Conservation (phyloP, 2,329 filamentous ascomycete genomes). For the Talaromyces islandicus region DNA sequence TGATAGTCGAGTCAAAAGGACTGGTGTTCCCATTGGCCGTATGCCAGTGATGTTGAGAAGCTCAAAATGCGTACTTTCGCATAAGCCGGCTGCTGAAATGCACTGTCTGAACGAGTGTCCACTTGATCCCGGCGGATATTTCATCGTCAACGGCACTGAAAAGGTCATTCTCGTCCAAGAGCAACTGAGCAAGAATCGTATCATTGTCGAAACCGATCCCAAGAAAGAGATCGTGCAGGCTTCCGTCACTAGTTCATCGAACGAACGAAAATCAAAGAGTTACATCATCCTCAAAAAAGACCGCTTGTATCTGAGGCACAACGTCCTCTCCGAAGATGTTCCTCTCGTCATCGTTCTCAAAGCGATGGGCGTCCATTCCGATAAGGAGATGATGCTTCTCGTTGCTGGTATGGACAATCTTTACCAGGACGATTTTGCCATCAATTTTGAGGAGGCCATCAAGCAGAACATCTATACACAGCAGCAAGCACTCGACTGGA, state of each 20-base stretch:
- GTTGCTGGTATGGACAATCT: constrained; percentile 79
- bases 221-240: constrained; percentile 93
- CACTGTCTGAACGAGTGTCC: constrained; percentile 90
- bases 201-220: constrained; percentile 88
- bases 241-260: constrained; percentile 94
- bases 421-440: constrained; percentile 90
- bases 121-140: constrained; percentile 93
- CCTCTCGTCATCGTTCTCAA: constrained; percentile 91
- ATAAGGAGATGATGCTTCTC: constrained; percentile 89
- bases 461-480: constrained; percentile 84
- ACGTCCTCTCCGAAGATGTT: constrained; percentile 87
- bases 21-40: constrained; percentile 68
- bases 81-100: constrained; percentile 83
- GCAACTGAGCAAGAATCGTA: constrained; percentile 96
- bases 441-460: constrained; percentile 90
- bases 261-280: constrained; percentile 96
- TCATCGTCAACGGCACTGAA: constrained; percentile 94
- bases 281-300: constrained; percentile 95
- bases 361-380: constrained; percentile 86
- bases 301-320: constrained; percentile 81
- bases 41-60: constrained; percentile 97
- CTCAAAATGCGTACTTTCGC: constrained; percentile 80
- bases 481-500: constrained; percentile 89
- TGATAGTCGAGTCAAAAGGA: constrained; percentile 65
- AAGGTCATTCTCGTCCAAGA: constrained; percentile 99